These are phyloP conservation scores for Hyphodiscus sp. DNA, from an alignment of 2,329 filamentous ascomycete genomes.

Conservation along the genomic window DNA sequence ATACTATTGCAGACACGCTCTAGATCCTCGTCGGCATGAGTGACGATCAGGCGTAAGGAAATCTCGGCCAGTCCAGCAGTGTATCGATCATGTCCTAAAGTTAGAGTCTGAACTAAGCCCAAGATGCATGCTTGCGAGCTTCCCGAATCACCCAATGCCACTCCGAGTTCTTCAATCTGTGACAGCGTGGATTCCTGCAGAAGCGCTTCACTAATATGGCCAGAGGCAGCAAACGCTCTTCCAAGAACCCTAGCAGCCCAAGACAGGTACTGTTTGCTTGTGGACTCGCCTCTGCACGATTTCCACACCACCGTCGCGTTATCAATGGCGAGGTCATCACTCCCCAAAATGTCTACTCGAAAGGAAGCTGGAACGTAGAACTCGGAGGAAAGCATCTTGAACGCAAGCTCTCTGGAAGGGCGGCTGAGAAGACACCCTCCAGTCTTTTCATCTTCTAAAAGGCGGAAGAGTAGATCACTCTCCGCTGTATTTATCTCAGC, in stretches of 20 bases:
- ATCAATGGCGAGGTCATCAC: conserved; percentile 55
- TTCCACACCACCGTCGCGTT: conserved; percentile 68
- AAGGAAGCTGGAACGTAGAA: conserved; percentile 58
- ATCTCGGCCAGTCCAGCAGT: conserved; percentile 56
- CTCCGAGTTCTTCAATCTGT: conserved; percentile 34
- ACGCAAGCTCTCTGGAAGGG: conserved; percentile 62
- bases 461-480: conserved; percentile 68
- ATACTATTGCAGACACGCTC: conserved; percentile 44
- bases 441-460: conserved; percentile 66
- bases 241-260: conserved; percentile 87
- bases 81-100: conserved; percentile 48
- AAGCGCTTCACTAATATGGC: conserved; percentile 55
- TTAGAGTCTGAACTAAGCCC: conserved; percentile 53
- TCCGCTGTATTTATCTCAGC: conserved; percentile 66
- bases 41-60: conserved; percentile 50
- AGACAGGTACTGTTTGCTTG: conserved; percentile 63
- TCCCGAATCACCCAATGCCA: conserved; percentile 30
- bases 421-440: conserved; percentile 60
- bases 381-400: conserved; percentile 66
- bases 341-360: conserved; percentile 60
- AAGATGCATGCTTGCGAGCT: conserved; percentile 60
- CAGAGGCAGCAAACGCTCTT: conserved; percentile 72
- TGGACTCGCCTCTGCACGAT: conserved; percentile 58
- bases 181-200: conserved; percentile 52
- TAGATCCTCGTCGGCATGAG: conserved; percentile 35